Evolutionary conservation across 371 early-diverging fungal species (phyloP), one percentile per base, ranked within the genome.

Genomic region (Actinomortierella wolfii): DNA sequence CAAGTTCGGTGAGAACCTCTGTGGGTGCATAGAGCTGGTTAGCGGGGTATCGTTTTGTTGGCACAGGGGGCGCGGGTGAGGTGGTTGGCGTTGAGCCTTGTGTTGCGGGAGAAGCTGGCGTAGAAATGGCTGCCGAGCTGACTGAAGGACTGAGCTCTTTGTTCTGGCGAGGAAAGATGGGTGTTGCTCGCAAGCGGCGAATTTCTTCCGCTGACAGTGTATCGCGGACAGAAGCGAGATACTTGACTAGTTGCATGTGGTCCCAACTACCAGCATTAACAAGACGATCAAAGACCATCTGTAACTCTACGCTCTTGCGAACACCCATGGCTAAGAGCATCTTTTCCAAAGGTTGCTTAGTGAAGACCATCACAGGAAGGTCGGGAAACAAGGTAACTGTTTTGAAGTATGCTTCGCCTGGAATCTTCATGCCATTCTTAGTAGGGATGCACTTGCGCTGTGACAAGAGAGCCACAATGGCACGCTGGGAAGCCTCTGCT

Each of bases 241-340:
- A 95, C 60, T 92, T 93, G 26, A 92, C 83, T 2, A 96, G 79
- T 57, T 94, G 92, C 24, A 89, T 78, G 55, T 94, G 92, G 47
- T 94, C 92, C 95, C 95, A 96, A 46, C 89, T 89, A 21, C 94
- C 86, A 11, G 88, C 89, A 11, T 85, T 85, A 41, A 88, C 83
- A 39, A 96, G 76, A 26, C 95, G 81, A 64, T 91, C 89, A 81
- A 96, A 94, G 8, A 96, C 84, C 56, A 93, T 61, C 68, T 94
- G 94, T 28, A 95, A 68, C 17, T 95, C 94, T 1, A 95, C 93
- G 64, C 93, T 90, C 81, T 85, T 92, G n/a, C 95, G 82, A 8
- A 95, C 91, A 15, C 95, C 95, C n/a, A 96, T 70, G 0, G 79
- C 70, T 25, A 77, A 67, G 34, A 95, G 68, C 17, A 94, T 79